Percentiles rank a stretch among this genome's conserved stretches.
Conservation (phyloP, 495 filamentous ascomycete genomes). For the Cairneyella variabilis region DNA sequence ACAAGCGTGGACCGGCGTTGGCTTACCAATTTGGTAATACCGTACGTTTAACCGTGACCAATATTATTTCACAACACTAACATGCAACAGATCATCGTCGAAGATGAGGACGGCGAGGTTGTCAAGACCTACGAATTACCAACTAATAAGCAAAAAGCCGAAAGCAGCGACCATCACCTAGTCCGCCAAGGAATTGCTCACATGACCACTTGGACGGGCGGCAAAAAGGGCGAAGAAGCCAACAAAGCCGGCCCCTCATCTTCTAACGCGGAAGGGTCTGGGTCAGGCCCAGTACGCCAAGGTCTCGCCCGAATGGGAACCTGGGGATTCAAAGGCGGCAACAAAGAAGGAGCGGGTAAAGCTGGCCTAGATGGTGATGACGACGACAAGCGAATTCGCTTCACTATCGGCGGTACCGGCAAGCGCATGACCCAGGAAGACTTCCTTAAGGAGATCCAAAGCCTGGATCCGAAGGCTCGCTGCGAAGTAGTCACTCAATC, state of each 20-base stretch:
- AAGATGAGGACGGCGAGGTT: slow-evolving; percentile 96
- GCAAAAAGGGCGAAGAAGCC: slow-evolving; percentile 19
- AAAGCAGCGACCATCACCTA: slow-evolving; percentile 1
- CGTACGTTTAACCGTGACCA: slow-evolving; percentile 30
- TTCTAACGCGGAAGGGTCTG: background rate
- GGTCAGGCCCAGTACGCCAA: slow-evolving; percentile 18
- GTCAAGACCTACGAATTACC: slow-evolving; percentile 95
- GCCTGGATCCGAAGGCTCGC: slow-evolving; percentile 73
- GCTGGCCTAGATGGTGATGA: slow-evolving; percentile 41
- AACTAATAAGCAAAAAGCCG: slow-evolving; percentile 18
- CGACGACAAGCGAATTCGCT: slow-evolving; percentile 79
- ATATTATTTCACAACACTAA: slow-evolving; percentile 2
- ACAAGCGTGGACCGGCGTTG: slow-evolving; percentile 55
- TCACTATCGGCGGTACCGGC: slow-evolving; percentile 73
- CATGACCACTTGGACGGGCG: slow-evolving; percentile 20
- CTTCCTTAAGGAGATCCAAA: slow-evolving; percentile 80
- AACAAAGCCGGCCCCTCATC: background rate
- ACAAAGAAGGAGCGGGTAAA: slow-evolving; percentile 33
- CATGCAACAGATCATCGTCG: slow-evolving; percentile 74
- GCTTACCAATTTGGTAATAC: slow-evolving; percentile 96
- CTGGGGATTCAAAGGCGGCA: slow-evolving; percentile 45
- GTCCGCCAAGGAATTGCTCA: slow-evolving; percentile 9
- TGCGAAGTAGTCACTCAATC: slow-evolving; percentile 66
- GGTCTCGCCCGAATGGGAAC: slow-evolving; percentile 31
- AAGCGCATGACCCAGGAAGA: slow-evolving; percentile 83